phyloP scores from a whole-genome alignment of 805 yeast genomes.

The Metschnikowia amazonensis region DNA sequence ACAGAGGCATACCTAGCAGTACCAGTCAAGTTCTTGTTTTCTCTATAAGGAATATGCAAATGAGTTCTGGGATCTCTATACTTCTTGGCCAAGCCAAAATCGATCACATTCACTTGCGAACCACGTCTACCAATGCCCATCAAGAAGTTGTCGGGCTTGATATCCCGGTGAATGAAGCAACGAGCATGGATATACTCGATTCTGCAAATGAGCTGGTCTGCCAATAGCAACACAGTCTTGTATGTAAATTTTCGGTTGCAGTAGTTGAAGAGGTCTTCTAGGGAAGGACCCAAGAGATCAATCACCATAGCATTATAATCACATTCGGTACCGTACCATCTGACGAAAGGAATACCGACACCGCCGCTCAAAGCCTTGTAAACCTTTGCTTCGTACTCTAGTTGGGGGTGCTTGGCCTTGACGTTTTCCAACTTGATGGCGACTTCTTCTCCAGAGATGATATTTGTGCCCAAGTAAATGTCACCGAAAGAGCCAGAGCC shows the following conservation, averaged over 20 bases:
- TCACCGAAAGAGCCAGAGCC: constrained; percentile 98
- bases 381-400: constrained; percentile 95
- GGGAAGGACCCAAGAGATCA: constrained; percentile 89
- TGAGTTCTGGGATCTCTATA: constrained; percentile 92
- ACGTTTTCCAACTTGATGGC: constrained; percentile 92
- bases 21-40: constrained; percentile 22
- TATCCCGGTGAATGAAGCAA: constrained; percentile 82
- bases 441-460: constrained; percentile 95
- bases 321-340: constrained; percentile 96
- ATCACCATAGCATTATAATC: constrained; percentile 97
- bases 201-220: constrained; percentile 91
- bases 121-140: constrained; percentile 93
- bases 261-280: constrained; percentile 93
- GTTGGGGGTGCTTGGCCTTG: constrained; percentile 91
- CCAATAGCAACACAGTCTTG: constrained; percentile 87
- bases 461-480: constrained; percentile 87
- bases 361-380: constrained; percentile 94
- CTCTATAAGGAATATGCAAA: constrained; percentile 71
- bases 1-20: constrained; percentile 23
- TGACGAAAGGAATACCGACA: constrained; percentile 92
- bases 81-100: constrained; percentile 91
- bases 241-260: constrained; percentile 91
- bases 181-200: constrained; percentile 94
- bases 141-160: constrained; percentile 78
- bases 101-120: constrained; percentile 91